Evolutionary conservation across 2,329 filamentous ascomycete species (phyloP).

Genomic region (Colletotrichum cereale): DNA sequence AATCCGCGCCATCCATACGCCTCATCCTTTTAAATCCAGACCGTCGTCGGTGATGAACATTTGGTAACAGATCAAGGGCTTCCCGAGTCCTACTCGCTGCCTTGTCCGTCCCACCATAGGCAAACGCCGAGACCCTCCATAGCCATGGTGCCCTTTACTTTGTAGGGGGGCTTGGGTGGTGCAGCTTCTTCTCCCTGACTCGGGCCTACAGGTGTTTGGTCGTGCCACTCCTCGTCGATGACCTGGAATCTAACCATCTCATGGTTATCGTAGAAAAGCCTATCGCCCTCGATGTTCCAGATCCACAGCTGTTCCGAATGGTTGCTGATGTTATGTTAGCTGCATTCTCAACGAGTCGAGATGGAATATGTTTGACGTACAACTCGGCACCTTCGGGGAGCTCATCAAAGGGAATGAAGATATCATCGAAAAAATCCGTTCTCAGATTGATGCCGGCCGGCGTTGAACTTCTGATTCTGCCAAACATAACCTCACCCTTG

Average conservation of each 20-base stretch:
- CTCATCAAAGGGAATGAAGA: conserved; percentile 81
- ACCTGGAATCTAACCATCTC: conserved; percentile 91
- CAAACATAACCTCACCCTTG: conserved; percentile 91
- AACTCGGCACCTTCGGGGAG: conserved; percentile 83
- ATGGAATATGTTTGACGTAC: conserved; percentile 61
- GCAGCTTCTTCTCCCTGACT: conserved; percentile 71
- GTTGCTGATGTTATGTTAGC: conserved; percentile 64
- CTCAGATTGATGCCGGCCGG: conserved; percentile 81
- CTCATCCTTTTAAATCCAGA: conserved; percentile 8
- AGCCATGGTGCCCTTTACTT: conserved; percentile 75
- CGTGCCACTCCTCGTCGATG: conserved; percentile 90
- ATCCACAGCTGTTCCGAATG: conserved; percentile 85
- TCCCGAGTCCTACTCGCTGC: conserved; percentile 25
- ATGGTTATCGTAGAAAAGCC: conserved; percentile 89
- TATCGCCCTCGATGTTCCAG: conserved; percentile 80
- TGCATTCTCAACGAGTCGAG: conserved; percentile 15
- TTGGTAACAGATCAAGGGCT: conserved; percentile 5
- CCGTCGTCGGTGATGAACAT: background rate
- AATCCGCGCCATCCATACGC: conserved; percentile 13
- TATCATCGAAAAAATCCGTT: conserved; percentile 94
- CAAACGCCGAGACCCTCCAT: conserved; percentile 72
- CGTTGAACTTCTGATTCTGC: conserved; percentile 82
- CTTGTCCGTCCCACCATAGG: conserved; percentile 70
- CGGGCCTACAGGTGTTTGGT: conserved; percentile 81
- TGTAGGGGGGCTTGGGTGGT: conserved; percentile 77